Evolutionary conservation across 2,329 filamentous ascomycete genomes (phyloP), one percentile per base, ranked within the genome.

Genomic region (Paecilomyces sp.): DNA sequence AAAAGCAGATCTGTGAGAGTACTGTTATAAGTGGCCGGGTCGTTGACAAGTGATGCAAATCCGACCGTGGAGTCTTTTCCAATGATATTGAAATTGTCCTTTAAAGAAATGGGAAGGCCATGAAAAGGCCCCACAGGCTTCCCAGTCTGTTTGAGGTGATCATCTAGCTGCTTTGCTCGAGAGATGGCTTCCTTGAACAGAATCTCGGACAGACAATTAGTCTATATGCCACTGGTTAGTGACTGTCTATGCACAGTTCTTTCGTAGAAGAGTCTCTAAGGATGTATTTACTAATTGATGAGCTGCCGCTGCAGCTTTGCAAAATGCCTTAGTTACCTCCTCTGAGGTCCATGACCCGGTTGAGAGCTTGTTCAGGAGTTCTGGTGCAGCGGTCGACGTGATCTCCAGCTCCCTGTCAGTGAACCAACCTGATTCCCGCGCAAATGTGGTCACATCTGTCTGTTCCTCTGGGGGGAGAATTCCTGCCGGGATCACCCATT

Each of bases 351-450:
- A 85, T 71, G 69, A 65, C 25, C 71, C 71, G 3, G 64, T 64
- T 47, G 64, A 64, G 24, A 77, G 68, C 51, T 75, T 73, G 3
- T 66, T 52, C 1, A 76, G 62, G 50, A 76, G 74, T 9, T 67
- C 64, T 9, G 67, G 65, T 1, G 74, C 74, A 51, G 70, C 62
- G 0, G 69, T 68, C 36, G 75, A 67, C 13, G 81, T 81, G 51
- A 84, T 83, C 28, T 80, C 76, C 66, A 84, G 65, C 63, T 85
- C 83, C n/a, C 71, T 64, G 9, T 61, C 47, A 8, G 76, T 84
- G 63, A 89, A 86, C 79, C 85, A 86, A 2, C 84, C 84, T 1
- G 84, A 88, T 66, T 67, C 54, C 15, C 18, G 57, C 2, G 85
- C 84, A 72, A 85, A 87, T 3, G 64, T 65, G 0, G 81, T 83